Percentiles rank a stretch among this genome's conserved stretches.
Evolutionary conservation across 176 grass and related monocot species (phyloP).

Genomic region (Pharus latifolius): DNA sequence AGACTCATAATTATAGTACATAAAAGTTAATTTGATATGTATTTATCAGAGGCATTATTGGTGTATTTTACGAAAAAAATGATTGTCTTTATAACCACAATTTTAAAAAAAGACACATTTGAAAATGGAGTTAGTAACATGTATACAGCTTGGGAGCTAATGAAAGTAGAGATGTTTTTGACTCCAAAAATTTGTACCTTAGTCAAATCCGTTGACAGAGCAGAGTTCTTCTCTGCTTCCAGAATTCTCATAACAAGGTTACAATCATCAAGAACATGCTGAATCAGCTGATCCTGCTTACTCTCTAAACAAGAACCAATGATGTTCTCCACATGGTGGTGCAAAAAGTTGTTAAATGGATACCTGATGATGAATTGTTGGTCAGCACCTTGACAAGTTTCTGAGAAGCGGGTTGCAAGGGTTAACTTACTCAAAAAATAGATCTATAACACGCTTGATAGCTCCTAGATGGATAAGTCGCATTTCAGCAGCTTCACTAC

Average conservation of each 20-base stretch:
- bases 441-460: slow-evolving; percentile 63
- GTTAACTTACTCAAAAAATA: slow-evolving; percentile 92
- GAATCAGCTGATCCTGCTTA: slow-evolving; percentile 51
- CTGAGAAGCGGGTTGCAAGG: slow-evolving; percentile 15
- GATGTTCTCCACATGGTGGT: slow-evolving; percentile 90
- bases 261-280: slow-evolving; percentile 70
- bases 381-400: slow-evolving; percentile 21
- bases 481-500: slow-evolving; percentile 67
- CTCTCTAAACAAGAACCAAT: slow-evolving; percentile 80
- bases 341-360: slow-evolving; percentile 95
- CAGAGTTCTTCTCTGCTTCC: slow-evolving; percentile 65
- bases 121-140: not conserved
- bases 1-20: too few species aligned
- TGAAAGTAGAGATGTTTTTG: not conserved
- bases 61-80: too few species aligned
- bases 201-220: slow-evolving; percentile 38
- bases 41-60: too few species aligned
- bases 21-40: too few species aligned
- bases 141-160: not conserved
- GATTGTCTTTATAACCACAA: too few species aligned
- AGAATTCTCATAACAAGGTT: slow-evolving; percentile 73
- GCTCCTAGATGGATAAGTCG: slow-evolving; percentile 67
- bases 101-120: not conserved
- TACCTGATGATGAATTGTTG: slow-evolving; percentile 52
- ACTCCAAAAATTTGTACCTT: slow-evolving; percentile 33